Conservation (phyloP, 306 rosid species). For the Carpinus viminea region DNA sequence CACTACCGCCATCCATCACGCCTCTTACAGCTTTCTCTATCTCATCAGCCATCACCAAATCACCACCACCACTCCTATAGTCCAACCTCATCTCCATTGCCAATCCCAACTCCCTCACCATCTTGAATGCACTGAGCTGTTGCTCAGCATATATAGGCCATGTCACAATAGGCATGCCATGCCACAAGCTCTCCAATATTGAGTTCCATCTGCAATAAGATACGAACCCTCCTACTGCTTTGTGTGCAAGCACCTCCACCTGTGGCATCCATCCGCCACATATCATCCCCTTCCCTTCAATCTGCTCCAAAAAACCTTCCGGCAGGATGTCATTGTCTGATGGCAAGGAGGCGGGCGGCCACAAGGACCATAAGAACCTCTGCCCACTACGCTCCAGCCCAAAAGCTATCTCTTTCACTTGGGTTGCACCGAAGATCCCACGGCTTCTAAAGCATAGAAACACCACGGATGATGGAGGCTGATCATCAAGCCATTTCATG, state of each 20-base stretch:
- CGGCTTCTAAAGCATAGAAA: slow-evolving; percentile 67
- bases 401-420: slow-evolving; percentile 57
- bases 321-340: slow-evolving; percentile 33
- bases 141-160: slow-evolving; percentile 83
- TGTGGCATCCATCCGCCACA: slow-evolving; percentile 70
- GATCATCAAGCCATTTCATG: slow-evolving; percentile 59
- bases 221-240: slow-evolving; percentile 53
- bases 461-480: slow-evolving; percentile 47
- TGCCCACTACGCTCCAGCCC: slow-evolving; percentile 50
- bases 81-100: slow-evolving; percentile 50
- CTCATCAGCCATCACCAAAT: slow-evolving; percentile 50
- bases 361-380: slow-evolving; percentile 57
- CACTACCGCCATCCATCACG: slow-evolving; percentile 35
- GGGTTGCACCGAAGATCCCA: slow-evolving; percentile 52
- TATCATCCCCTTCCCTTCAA: slow-evolving; percentile 45
- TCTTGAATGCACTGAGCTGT: slow-evolving; percentile 54
- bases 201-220: slow-evolving; percentile 80
- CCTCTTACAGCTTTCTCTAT: slow-evolving; percentile 39
- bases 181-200: slow-evolving; percentile 66
- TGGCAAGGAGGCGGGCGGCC: slow-evolving; percentile 18
- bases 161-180: slow-evolving; percentile 63
- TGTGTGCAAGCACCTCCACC: slow-evolving; percentile 50
- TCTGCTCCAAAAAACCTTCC: slow-evolving; percentile 61
- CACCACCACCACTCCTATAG: slow-evolving; percentile 35
- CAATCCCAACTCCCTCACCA: slow-evolving; percentile 51